Percentiles rank a stretch among this genome's conserved stretches.
Conservation (phyloP, 768 basidiomycete genomes). For the Lentinula aciculospora region DNA sequence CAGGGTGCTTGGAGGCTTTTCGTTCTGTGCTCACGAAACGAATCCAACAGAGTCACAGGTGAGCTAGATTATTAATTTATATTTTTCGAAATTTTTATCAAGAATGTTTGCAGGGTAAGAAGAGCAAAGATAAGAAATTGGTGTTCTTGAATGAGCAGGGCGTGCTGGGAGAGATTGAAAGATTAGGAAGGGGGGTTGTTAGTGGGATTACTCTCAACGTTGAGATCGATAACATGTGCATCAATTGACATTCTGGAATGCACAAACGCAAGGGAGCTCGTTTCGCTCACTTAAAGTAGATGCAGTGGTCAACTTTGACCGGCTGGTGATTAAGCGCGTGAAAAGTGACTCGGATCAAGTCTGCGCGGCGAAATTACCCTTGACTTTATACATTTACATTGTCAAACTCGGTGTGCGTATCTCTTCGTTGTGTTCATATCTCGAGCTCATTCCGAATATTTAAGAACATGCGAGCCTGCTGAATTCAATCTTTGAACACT, state of each 20-base stretch:
- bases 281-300: too few species aligned
- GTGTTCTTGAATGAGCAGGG: conserved; percentile 47
- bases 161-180: conserved; percentile 50
- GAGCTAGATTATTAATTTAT: not conserved
- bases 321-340: too few species aligned
- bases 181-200: conserved; percentile 52
- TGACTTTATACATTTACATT: not conserved
- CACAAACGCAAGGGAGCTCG: too few species aligned
- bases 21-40: conserved; percentile 33
- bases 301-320: too few species aligned
- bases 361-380: too few species aligned
- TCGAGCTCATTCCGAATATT: not conserved
- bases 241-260: too few species aligned
- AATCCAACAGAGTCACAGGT: conserved; percentile 31
- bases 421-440: too few species aligned
- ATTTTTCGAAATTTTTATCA: not conserved
- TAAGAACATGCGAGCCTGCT: not conserved
- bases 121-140: conserved; percentile 27
- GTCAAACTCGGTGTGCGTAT: not conserved
- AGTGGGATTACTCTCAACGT: conserved; percentile 19
- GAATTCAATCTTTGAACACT: not conserved
- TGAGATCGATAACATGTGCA: too few species aligned
- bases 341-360: too few species aligned
- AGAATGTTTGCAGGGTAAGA: too few species aligned
- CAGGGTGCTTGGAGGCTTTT: conserved; percentile 80